Base-by-base conservation (phyloP, 345 rosid species). In the Citrus hindsii region DNA sequence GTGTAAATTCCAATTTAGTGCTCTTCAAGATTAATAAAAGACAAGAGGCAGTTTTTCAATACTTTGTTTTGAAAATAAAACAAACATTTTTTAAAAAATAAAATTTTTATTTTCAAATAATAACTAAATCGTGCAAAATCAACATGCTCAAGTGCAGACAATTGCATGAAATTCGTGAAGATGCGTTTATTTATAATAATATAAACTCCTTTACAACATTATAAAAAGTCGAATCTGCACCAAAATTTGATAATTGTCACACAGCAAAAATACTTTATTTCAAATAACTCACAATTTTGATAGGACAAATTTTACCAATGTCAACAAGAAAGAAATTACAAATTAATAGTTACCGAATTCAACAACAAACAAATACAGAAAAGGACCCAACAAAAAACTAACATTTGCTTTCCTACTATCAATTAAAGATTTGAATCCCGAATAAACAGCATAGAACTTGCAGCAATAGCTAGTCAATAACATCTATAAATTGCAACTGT, bases 381-480 rank as follows among this genome's bases (percentile, higher is more conserved):
- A 46, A 18, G 12, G 24, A 71, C 69, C 32, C 14, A 4, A 19
- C 0, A 24, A 74, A 24, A 27, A 38, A 37, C 21, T 25, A 48
- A 7, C 46, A 24, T 42, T 67, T 73, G 40, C 60, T 51, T 9
- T 71, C 64, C 75, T 2, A 19, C 48, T 35, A 33, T 27, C 37
- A 22, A 13, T 33, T 13, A 32, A 58, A n/a, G 42, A 40, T 6
- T 5, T 2, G 28, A 51, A 55, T 28, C 60, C 24, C n/a, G 3
- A 38, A 37, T 65, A 24, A 62, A 46, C 10, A 28, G 19, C 5
- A 48, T 51, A 16, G 79, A 61, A 40, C 76, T 76, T 72, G 77
- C 25, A 69, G 19, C 74, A 67, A 83, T 73, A 18, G 86, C 81
- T 42, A 66, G 69, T 35, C 69, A 19, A 83, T 77, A 67, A 81